Base-by-base conservation (phyloP, 306 rosid genomes). In the Pterocarpus macrocarpus region DNA sequence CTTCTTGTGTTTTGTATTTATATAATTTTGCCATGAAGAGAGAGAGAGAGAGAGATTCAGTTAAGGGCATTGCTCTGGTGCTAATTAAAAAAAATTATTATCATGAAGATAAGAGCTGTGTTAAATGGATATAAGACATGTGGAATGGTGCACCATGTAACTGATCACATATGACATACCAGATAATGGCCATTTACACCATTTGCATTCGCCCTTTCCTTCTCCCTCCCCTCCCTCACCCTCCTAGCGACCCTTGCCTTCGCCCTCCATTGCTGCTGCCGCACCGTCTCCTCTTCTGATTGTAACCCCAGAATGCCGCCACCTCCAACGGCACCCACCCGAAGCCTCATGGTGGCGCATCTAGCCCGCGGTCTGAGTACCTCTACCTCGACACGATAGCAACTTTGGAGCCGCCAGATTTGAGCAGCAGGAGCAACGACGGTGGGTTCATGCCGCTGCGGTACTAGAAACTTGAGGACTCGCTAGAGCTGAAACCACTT, bases 401-500 rank as follows among this genome's bases (percentile, higher is more conserved):
- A 1, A 82, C 30, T 65, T 76, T 91, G 0, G 76, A 78, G 2
- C 35, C 47, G 0, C n/a, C 39, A 0, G 79, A 71, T 45, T 68
- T 81, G 11, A 68, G 64, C 66, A 62, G 74, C 14, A 55, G 83
- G 50, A 69, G 79, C 11, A 61, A 76, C 82, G 71, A 76, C 67
- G 86, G 55, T 2, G 39, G 71, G 62, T 73, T 76, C 58, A 56
- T 50, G 16, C 56, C 53, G 32, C 63, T 61, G 10, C 89, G 86
- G 8, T 88, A 90, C 47, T 83, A 30, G 55, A 85, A 82, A 11
- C 80, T 89, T 4, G 86, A 82, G 3, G 91, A 88, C 9, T 91
- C 97, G 69, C 96, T 94, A 59, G 97, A 93, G 75, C 87, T 93
- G 6, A 80, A 83, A 58, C 96, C 97, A 1, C 90, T 93, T 2